Conservation (phyloP, 768 basidiomycete species). For the Leccinum subtestaceum region DNA sequence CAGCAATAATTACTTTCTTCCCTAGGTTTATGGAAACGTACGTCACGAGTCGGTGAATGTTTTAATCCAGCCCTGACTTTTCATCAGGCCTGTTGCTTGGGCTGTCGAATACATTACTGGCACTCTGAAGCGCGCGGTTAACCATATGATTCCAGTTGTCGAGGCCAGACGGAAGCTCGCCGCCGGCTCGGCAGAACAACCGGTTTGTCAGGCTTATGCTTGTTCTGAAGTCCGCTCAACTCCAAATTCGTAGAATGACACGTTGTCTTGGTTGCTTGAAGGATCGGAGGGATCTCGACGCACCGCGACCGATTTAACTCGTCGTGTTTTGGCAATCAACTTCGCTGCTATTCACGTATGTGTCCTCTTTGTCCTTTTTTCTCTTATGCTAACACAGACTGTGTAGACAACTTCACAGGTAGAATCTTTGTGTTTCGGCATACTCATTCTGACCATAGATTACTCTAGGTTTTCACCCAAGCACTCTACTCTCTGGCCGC, state of each 20-base stretch:
- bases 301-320: conserved; percentile 19
- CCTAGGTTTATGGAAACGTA: conserved; percentile 36
- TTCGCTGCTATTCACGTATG: conserved; percentile 26
- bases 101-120: conserved; percentile 1
- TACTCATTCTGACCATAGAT: background rate
- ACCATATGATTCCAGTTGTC: conserved; percentile 27
- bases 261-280: conserved; percentile 35
- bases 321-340: conserved; percentile 17
- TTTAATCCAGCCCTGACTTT: background rate
- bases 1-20: conserved; percentile 26
- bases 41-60: background rate
- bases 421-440: background rate
- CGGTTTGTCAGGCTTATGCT: background rate
- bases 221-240: background rate
- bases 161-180: conserved; percentile 3
- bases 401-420: conserved; percentile 13
- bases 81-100: conserved; percentile 1
- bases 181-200: background rate
- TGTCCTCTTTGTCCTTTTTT: fast-evolving
- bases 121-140: conserved; percentile 7
- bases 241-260: conserved; percentile 27
- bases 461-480: conserved; percentile 11
- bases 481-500: conserved; percentile 9
- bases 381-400: background rate
- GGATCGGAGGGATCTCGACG: conserved; percentile 17